phyloP scores from a whole-genome alignment of 2,329 filamentous ascomycete species.

The Aspergillus sp. region DNA sequence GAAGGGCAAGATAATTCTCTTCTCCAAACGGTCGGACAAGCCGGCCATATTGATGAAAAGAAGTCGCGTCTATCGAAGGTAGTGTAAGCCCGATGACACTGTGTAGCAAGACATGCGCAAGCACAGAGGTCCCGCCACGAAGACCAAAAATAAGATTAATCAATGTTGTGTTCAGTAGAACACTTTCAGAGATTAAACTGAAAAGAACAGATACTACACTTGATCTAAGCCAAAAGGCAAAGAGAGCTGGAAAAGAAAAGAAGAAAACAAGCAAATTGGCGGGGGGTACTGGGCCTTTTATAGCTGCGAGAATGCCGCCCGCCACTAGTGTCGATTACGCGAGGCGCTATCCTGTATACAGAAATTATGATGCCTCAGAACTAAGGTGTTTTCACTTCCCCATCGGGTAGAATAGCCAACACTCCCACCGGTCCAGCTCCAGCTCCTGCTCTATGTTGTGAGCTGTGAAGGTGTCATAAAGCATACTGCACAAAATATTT shows the following conservation, averaged over 20 bases:
- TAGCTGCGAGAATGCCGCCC: not conserved
- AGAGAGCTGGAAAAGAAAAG: slow-evolving; percentile 51
- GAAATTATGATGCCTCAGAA: not conserved
- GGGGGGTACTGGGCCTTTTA: slow-evolving; percentile 12
- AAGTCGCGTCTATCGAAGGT: slow-evolving; percentile 68
- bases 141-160: slow-evolving; percentile 80
- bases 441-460: too few relatives aligned
- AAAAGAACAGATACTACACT: slow-evolving; percentile 97
- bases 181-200: slow-evolving; percentile 94
- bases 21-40: slow-evolving; percentile 58
- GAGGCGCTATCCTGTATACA: not conserved
- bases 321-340: slow-evolving; percentile 12
- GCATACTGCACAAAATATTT: too few relatives aligned
- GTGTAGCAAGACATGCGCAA: slow-evolving; percentile 67
- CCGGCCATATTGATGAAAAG: slow-evolving; percentile 54
- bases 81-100: slow-evolving; percentile 78
- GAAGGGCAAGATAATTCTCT: slow-evolving; percentile 43
- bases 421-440: not conserved
- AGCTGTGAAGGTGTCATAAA: too few relatives aligned
- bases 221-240: slow-evolving; percentile 75
- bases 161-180: slow-evolving; percentile 69
- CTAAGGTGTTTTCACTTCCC: not conserved
- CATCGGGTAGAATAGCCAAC: too few relatives aligned
- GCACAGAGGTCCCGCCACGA: slow-evolving; percentile 63
- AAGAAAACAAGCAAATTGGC: slow-evolving; percentile 53